Evolutionary conservation across 331 rosid genomes (phyloP), one percentile per base, ranked within the genome.

Genomic region (Acacia pycnantha): DNA sequence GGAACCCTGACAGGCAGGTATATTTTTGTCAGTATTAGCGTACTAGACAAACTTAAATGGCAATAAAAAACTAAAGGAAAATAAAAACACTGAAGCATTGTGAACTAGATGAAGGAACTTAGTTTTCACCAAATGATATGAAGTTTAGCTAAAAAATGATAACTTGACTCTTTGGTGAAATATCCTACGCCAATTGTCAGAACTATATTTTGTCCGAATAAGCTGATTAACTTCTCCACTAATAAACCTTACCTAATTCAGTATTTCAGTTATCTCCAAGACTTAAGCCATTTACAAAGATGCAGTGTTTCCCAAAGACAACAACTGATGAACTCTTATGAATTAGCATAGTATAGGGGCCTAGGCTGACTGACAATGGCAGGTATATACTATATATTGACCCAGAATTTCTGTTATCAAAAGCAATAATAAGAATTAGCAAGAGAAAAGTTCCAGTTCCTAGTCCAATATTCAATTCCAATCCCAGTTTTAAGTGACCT

Each of bases 1-100:
- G 95, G 87, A 81, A 89, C 87, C 95, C 93, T 91, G 77, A 71
- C 22, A 51, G 31, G 68, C 62, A 72, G 15, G 24, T 15, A 11
- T 46, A 75, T 56, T 69, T 27, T 15, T 29, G 24, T 62, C 29
- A 74, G 33, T 4, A 73, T 78, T 51, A 82, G 84, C 62, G 18
- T 18, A 37, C 19, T 37, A 53, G 40, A 70, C 56, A 31, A 29
- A 74, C 27, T 31, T 77, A 80, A 65, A 11, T 11, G 24, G 66
- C 29, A 43, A 21, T 50, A 41, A 11, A 77, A 73, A 14, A 24
- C 50, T 21, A 50, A 68, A 51, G 31, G 14, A 2, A 21, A 54
- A 21, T n/a, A 2, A 21, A 21, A 77, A 77, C 66, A 16, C 51
- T 48, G 29, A 77, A 69, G 73, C 65, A 11, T 40, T 76, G 33